Conservation (phyloP, 179 eudicot genomes). For the Carnegiea gigantea region DNA sequence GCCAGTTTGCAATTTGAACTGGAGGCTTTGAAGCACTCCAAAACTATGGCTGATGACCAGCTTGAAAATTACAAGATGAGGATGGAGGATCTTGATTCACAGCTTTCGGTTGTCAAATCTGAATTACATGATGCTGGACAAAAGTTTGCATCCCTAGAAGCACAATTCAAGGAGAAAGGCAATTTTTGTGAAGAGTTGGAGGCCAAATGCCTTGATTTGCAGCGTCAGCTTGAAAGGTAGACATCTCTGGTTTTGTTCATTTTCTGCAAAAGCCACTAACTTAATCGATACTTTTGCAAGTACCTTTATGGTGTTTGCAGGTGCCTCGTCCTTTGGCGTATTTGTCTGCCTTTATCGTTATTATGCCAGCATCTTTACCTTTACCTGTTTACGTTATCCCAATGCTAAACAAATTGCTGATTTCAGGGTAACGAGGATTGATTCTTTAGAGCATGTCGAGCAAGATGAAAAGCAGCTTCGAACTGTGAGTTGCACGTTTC, state of each 20-base stretch:
- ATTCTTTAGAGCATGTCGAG: constrained; percentile 28
- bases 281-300: not conserved
- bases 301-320: not conserved
- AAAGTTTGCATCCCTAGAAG: constrained; percentile 35
- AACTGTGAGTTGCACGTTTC: constrained; percentile 53
- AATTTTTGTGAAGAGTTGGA: constrained; percentile 46
- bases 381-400: not conserved
- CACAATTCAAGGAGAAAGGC: constrained; percentile 37
- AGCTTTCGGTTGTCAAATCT: constrained; percentile 40
- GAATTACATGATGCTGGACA: constrained; percentile 38
- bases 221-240: constrained; percentile 60
- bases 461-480: constrained; percentile 50
- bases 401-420: constrained; percentile 10
- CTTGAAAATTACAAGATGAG: constrained; percentile 35
- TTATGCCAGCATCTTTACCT: not conserved
- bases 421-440: constrained; percentile 46
- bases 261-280: not conserved
- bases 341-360: not conserved
- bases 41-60: constrained; percentile 38
- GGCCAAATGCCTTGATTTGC: constrained; percentile 43
- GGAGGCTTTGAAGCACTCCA: constrained; percentile 38
- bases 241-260: not conserved
- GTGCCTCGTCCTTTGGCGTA: not conserved
- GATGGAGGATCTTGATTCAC: constrained; percentile 50
- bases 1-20: constrained; percentile 40